Evolutionary conservation across 768 basidiomycete genomes (phyloP).

Genomic region (Lentinula lateritia): DNA sequence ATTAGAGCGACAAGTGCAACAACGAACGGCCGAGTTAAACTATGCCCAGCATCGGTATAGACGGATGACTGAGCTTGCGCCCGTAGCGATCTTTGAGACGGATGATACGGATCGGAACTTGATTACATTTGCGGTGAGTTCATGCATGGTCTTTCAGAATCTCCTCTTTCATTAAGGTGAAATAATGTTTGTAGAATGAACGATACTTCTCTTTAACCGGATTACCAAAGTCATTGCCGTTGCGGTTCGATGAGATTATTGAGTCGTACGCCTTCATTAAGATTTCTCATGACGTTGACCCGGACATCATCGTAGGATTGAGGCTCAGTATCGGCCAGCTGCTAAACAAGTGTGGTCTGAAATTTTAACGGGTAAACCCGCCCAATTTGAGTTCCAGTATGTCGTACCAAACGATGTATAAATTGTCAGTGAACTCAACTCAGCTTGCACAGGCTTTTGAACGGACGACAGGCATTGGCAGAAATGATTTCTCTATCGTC

Average conservation of each 20-base stretch:
- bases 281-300: neutral
- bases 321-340: neutral
- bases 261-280: neutral
- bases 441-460: neutral
- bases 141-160: neutral
- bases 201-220: conserved; percentile 1
- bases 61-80: conserved; percentile 3
- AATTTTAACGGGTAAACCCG: neutral
- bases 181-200: neutral
- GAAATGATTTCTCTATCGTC: neutral
- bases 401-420: neutral
- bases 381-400: neutral
- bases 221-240: neutral
- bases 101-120: neutral
- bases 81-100: conserved; percentile 4
- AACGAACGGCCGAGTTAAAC: neutral
- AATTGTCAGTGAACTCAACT: neutral
- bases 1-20: neutral
- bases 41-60: neutral
- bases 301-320: neutral
- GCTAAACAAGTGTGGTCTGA: neutral
- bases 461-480: neutral
- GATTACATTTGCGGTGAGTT: conserved; percentile 3
- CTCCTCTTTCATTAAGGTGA: neutral
- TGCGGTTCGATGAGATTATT: neutral